Percentiles rank a stretch among this genome's conserved stretches.
phyloP scores from a whole-genome alignment of 192 early-diverging fungal genomes.

The Entophlyctis helioformis region DNA sequence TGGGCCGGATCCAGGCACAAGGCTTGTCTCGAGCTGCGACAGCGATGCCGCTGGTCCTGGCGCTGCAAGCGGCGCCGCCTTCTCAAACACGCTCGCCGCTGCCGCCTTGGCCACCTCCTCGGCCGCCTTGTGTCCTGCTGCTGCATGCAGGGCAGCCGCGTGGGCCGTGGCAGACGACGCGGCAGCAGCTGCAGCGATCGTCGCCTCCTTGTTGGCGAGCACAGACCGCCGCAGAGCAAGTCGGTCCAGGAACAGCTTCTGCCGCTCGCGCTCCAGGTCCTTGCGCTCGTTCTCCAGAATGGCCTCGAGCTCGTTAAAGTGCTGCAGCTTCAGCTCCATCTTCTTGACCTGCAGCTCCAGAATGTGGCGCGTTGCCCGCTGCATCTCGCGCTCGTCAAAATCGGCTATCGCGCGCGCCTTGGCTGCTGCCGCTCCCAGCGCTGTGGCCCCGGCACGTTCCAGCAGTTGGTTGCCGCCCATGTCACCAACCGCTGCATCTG shows the following conservation, averaged over 20 bases:
- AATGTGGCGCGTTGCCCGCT: conserved; percentile 63
- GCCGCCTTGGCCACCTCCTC: no score
- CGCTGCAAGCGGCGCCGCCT: no score
- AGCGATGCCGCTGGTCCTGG: no score
- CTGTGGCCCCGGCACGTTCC: conserved; percentile 70
- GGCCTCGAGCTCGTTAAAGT: conserved; percentile 85
- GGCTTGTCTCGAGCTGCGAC: no score
- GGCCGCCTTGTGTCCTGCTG: no score
- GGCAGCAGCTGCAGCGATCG: no score
- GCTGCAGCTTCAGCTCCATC: conserved; percentile 81
- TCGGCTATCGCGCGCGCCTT: conserved; percentile 74
- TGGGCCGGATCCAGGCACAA: no score
- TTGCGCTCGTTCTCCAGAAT: conserved; percentile 79
- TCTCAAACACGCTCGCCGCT: no score
- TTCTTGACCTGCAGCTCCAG: conserved; percentile 83
- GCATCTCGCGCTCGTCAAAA: conserved; percentile 78
- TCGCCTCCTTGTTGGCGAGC: no score
- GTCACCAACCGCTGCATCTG: no score
- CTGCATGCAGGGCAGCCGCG: no score
- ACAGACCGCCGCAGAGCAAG: conserved; percentile 27
- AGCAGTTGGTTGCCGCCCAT: conserved; percentile 18
- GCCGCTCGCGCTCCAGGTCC: conserved; percentile 60
- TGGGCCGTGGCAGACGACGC: no score
- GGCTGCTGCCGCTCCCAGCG: conserved; percentile 84
- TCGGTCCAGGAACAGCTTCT: conserved; percentile 46